Conservation (phyloP, 805 yeast genomes). For the Candida chauliodis region DNA sequence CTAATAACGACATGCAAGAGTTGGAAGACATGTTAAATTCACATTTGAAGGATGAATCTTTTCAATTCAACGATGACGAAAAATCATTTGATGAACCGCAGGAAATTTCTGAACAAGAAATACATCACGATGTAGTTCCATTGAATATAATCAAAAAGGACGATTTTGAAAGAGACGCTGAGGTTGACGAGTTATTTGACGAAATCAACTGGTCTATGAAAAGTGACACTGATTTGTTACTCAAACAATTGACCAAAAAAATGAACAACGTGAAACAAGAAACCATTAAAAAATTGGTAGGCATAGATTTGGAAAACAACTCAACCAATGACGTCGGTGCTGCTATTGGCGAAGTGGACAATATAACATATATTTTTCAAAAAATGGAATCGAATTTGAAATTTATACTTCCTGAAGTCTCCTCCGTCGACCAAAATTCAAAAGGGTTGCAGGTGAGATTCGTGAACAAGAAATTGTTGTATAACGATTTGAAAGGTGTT, state of each 20-base stretch:
- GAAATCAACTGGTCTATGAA: conserved; percentile 73
- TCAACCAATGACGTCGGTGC: conserved; percentile 29
- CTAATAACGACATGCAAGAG: conserved; percentile 29
- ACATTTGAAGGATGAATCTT: conserved; percentile 6
- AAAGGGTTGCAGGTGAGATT: conserved; percentile 82
- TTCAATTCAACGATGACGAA: conserved; percentile 4
- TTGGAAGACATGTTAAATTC: conserved; percentile 36
- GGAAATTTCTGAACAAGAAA: conserved; percentile 11
- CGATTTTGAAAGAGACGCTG: conserved; percentile 27
- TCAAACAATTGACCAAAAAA: conserved; percentile 56
- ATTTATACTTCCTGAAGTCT: conserved; percentile 58
- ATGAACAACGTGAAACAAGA: conserved; percentile 59
- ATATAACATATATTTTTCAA: conserved; percentile 34
- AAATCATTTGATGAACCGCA: conserved; percentile 14
- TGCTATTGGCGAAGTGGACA: conserved; percentile 34
- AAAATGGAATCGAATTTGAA: conserved; percentile 38
- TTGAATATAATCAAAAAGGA: conserved; percentile 15
- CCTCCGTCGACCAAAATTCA: conserved; percentile 67
- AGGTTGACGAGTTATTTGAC: conserved; percentile 64
- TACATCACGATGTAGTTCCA: conserved; percentile 1
- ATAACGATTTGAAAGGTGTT: conserved; percentile 65
- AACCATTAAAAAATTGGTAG: conserved; percentile 48
- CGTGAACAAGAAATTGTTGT: conserved; percentile 73
- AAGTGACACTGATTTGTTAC: conserved; percentile 59
- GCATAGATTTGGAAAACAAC: conserved; percentile 33